These are phyloP conservation scores for Ogataea nitratoaversa DNA, from an alignment of 805 yeast species.

Conservation along the genomic window DNA sequence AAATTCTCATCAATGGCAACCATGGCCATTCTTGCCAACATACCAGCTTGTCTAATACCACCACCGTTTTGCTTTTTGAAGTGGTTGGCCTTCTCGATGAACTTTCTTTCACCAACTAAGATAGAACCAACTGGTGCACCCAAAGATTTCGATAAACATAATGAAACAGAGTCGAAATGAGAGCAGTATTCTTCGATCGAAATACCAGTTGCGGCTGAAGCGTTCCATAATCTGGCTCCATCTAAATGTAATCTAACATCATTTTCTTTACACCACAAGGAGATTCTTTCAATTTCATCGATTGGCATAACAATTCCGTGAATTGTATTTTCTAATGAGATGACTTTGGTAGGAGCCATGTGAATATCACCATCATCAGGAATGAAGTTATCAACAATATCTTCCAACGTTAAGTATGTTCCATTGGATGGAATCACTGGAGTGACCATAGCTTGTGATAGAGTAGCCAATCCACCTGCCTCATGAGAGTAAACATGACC, in stretches of 20 bases:
- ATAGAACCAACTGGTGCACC: conserved; percentile 92
- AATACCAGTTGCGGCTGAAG: conserved; percentile 66
- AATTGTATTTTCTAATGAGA: conserved; percentile 80
- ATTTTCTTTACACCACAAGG: conserved; percentile 60
- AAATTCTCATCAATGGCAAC: conserved; percentile 71
- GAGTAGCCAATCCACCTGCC: conserved; percentile 83
- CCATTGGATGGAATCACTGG: conserved; percentile 75
- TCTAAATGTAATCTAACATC: conserved; percentile 71
- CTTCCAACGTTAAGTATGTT: conserved; percentile 69
- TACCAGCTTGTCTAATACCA: conserved; percentile 83
- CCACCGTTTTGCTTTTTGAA: conserved; percentile 90
- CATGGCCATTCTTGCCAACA: conserved; percentile 72
- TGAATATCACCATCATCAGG: conserved; percentile 84
- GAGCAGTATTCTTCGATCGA: conserved; percentile 66
- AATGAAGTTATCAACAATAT: conserved; percentile 51
- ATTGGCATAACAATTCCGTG: conserved; percentile 77
- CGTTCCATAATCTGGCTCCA: conserved; percentile 90
- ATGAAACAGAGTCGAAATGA: conserved; percentile 76
- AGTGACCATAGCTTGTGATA: conserved; percentile 85
- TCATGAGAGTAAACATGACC: conserved; percentile 80
- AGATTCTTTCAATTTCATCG: conserved; percentile 67
- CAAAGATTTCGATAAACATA: conserved; percentile 80
- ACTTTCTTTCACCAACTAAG: conserved; percentile 58
- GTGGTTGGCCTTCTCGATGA: conserved; percentile 69
- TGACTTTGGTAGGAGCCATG: conserved; percentile 77